Conservation (phyloP, 179 eudicot genomes). For the Patellifolia procumbens region DNA sequence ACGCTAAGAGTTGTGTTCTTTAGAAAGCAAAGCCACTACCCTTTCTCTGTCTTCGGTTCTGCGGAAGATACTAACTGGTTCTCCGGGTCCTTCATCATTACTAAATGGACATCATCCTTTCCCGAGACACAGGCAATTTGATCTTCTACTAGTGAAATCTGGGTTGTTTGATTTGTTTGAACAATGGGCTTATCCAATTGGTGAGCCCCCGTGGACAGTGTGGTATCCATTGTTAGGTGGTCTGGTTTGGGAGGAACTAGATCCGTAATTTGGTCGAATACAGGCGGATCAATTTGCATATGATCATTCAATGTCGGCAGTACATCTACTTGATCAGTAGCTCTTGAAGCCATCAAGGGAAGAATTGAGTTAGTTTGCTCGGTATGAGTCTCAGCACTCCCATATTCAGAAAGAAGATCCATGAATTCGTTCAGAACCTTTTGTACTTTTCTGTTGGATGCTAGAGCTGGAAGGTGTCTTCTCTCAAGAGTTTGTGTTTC, state of each 20-base stretch:
- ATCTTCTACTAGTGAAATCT: conserved; percentile 10
- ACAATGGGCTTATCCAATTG: conserved; percentile 24
- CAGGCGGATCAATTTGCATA: conserved; percentile 14
- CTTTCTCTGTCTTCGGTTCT: conserved; percentile 26
- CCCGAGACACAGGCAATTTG: conserved; percentile 10
- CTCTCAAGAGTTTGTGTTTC: conserved; percentile 87
- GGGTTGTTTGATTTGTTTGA: conserved; percentile 17
- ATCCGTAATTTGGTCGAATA: background rate
- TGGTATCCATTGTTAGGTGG: conserved; percentile 25
- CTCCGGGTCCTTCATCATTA: conserved; percentile 24
- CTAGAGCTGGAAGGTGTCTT: conserved; percentile 96
- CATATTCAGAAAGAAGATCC: conserved; percentile 93
- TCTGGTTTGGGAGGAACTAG: conserved; percentile 22
- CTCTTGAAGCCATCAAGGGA: conserved; percentile 1
- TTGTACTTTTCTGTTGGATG: conserved; percentile 91
- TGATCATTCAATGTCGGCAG: conserved; percentile 11
- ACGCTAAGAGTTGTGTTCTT: conserved; percentile 9
- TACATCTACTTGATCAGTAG: conserved; percentile 15
- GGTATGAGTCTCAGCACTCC: conserved; percentile 32
- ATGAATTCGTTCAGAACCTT: conserved; percentile 87
- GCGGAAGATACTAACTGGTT: conserved; percentile 12
- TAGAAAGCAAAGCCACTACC: conserved; percentile 34
- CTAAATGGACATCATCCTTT: conserved; percentile 17
- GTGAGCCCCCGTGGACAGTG: conserved; percentile 22
- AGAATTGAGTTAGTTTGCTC: conserved; percentile 29